Evolutionary conservation across 2,329 filamentous ascomycete genomes (phyloP).

Genomic region (Curvularia eragrostidis): DNA sequence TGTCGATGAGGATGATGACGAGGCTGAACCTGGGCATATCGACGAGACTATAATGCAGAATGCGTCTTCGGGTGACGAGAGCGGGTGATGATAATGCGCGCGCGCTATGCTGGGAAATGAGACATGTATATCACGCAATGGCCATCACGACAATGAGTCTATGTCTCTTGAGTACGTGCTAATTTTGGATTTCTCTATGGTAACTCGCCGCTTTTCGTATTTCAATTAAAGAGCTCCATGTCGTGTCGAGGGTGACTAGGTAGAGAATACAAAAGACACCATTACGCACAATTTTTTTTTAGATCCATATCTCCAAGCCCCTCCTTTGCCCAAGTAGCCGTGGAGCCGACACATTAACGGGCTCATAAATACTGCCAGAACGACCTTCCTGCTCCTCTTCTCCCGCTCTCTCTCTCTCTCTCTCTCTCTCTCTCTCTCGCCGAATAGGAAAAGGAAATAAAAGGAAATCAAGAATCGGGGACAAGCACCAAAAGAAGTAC

Average conservation of each 20-base stretch:
- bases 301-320: background rate
- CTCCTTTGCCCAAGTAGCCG: background rate
- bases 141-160: background rate
- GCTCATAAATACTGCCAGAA: too few species aligned
- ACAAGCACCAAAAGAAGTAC: background rate
- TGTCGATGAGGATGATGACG: slow-evolving; percentile 60
- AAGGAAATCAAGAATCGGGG: background rate
- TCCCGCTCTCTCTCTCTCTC: background rate
- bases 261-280: background rate
- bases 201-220: background rate
- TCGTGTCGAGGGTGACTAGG: background rate
- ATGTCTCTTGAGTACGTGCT: background rate
- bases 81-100: slow-evolving; percentile 1
- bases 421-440: background rate
- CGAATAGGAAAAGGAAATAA: background rate
- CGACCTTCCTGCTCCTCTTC: background rate
- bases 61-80: slow-evolving; percentile 13
- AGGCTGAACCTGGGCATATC: slow-evolving; percentile 19
- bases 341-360: background rate
- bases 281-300: background rate
- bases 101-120: background rate
- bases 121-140: background rate
- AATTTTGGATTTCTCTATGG: background rate
- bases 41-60: slow-evolving; percentile 30
- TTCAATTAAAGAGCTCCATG: background rate